A percentile compares a stretch with the other conserved stretches of the same genome.
Evolutionary conservation across 495 filamentous ascomycete genomes (phyloP).

Genomic region (Penicillium coprophilum): DNA sequence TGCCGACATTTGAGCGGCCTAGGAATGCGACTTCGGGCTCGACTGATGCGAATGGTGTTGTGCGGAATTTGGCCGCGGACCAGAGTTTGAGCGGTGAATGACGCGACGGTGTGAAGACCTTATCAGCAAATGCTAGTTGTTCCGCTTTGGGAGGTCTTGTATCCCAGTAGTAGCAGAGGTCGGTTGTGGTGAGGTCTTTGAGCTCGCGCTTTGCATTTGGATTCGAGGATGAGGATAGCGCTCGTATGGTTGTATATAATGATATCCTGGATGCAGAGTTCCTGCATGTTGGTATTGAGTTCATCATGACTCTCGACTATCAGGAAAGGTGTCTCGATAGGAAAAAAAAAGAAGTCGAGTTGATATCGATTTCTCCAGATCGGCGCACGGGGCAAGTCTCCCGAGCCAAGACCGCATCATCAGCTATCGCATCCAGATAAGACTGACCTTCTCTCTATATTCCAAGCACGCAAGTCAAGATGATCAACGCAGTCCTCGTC

Average conservation of each 20-base stretch:
- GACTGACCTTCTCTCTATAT: background rate
- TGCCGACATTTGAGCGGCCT: constrained; percentile 90
- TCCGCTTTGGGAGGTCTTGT: constrained; percentile 52
- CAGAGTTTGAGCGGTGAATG: constrained; percentile 66
- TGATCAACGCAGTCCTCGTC: constrained; percentile 99
- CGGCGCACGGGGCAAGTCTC: constrained; percentile 16
- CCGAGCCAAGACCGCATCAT: constrained; percentile 12
- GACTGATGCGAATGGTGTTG: constrained; percentile 45
- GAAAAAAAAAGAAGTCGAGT: background rate
- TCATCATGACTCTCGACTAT: background rate
- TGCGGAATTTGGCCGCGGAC: constrained; percentile 68
- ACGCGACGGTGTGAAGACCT: constrained; percentile 58
- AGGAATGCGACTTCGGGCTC: constrained; percentile 66
- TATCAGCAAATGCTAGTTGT: constrained; percentile 56
- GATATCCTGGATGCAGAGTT: background rate
- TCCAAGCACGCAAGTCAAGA: constrained; percentile 36
- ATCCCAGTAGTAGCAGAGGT: constrained; percentile 57
- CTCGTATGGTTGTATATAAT: constrained; percentile 14
- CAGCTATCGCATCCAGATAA: constrained; percentile 9
- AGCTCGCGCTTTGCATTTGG: constrained; percentile 32
- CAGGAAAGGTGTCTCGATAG: background rate
- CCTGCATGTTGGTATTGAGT: constrained; percentile 7
- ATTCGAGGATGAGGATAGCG: constrained; percentile 19
- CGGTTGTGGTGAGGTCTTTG: constrained; percentile 35
- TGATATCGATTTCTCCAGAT: constrained; percentile 16